phyloP scores from a whole-genome alignment of 1,284 basidiomycete species.

The Wallemia mellicola region DNA sequence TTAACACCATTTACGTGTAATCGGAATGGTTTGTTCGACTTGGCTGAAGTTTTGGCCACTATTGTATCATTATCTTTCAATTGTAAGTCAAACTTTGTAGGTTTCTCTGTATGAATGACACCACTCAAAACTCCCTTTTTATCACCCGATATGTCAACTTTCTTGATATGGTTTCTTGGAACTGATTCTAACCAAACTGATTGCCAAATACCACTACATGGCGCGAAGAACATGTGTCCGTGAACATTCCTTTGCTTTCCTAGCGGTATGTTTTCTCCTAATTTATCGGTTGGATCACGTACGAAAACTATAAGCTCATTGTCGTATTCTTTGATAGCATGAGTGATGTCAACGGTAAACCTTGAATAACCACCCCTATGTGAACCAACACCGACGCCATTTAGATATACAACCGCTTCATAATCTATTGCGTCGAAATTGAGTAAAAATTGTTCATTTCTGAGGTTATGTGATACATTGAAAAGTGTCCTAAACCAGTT shows the following conservation, averaged over 20 bases:
- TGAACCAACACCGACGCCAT: slow-evolving; percentile 3
- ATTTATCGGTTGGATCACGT: slow-evolving; percentile 4
- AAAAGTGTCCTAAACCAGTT: background rate
- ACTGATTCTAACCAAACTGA: slow-evolving; percentile 3
- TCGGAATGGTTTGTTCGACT: slow-evolving; percentile 1
- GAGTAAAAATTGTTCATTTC: too few species aligned
- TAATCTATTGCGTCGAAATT: background rate
- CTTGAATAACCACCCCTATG: slow-evolving; percentile 5
- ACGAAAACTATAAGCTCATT: slow-evolving; percentile 5
- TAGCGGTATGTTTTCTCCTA: background rate
- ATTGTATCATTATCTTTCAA: background rate
- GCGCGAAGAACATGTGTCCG: slow-evolving; percentile 1
- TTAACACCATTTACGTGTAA: background rate
- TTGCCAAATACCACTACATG: slow-evolving; percentile 4
- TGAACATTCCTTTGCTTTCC: background rate
- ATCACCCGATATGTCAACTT: background rate
- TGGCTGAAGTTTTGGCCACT: background rate
- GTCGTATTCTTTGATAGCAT: background rate
- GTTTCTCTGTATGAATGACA: background rate
- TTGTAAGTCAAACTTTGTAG: background rate
- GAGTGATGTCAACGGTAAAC: slow-evolving; percentile 2
- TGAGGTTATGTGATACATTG: background rate
- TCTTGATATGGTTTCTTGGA: background rate
- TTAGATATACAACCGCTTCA: slow-evolving; percentile 4
- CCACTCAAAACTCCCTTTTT: background rate